phyloP scores from a whole-genome alignment of 345 rosid species.

The Pugionium dolabratum region DNA sequence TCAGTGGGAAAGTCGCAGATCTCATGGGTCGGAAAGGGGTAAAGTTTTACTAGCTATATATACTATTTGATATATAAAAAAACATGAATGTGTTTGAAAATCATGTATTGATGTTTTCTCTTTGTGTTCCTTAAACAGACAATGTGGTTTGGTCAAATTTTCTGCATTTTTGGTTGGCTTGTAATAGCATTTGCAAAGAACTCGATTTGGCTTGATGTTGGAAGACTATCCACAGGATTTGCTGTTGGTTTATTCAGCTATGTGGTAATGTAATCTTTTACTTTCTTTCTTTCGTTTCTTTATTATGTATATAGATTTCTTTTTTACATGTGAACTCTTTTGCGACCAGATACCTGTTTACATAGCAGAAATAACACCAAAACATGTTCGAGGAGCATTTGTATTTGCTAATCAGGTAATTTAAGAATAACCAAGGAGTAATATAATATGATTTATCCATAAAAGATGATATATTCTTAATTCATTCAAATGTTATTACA shows the following conservation, averaged over 20 bases:
- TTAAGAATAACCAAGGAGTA: background rate
- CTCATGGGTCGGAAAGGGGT: slow-evolving; percentile 43
- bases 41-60: background rate
- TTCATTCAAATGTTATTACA: slow-evolving; percentile 7
- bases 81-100: background rate
- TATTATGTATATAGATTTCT: background rate
- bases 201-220: slow-evolving; percentile 44
- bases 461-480: too few species aligned
- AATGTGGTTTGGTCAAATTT: slow-evolving; percentile 41
- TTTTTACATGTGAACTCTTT: background rate
- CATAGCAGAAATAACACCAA: slow-evolving; percentile 45
- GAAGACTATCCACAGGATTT: slow-evolving; percentile 47
- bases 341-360: slow-evolving; percentile 41
- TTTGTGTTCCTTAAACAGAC: slow-evolving; percentile 25
- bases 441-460: background rate
- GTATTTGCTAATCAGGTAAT: slow-evolving; percentile 45
- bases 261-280: slow-evolving; percentile 39
- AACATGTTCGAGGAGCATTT: slow-evolving; percentile 44
- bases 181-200: slow-evolving; percentile 36
- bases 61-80: background rate
- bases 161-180: slow-evolving; percentile 40
- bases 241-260: slow-evolving; percentile 46
- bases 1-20: slow-evolving; percentile 44
- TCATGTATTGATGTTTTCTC: slow-evolving; percentile 2
- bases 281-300: background rate